Evolutionary conservation across 495 filamentous ascomycete genomes (phyloP), one percentile per base, ranked within the genome.

Genomic region (Trichoderma erinaceum): DNA sequence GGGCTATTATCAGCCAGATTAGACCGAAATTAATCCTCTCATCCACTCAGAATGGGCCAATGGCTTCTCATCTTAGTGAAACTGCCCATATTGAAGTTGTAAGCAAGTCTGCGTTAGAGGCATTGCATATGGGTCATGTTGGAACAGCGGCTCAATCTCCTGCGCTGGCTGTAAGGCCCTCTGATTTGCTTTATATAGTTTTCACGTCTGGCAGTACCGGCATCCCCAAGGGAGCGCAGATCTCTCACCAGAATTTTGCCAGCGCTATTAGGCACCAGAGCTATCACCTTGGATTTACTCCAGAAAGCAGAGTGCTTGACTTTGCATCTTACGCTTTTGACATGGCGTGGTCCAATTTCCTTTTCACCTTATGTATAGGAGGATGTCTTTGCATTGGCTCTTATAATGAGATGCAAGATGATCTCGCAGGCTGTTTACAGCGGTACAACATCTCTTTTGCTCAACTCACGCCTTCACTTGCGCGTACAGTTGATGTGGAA

Each of bases 261-360:
- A 41, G 35, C 35, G 43, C 35, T 25, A 15, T 16, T 25, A 15
- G 23, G 12, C 35, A 35, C 7, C 64, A 35, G 15, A 23, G 12
- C 10, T 4, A 41, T 4, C 15, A 35, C 16, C 11, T 75, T n/a
- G 68, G 80, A 2, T 78, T 81, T 74, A 79, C 79, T 52, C 76
- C 77, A 35, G 75, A 73, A 0, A 72, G 78, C 41, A 78, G 80
- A 4, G 66, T 80, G 2, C 71, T 87, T 21, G 83, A 88, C 63
- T 87, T 85, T 68, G 82, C 85, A 3, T 81, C 82, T 41, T 86
- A 82, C 66, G 83, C 83, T 0, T 88, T 86, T 48, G 86, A 88
- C 67, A 80, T 80, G 83, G 81, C 48, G 75, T 87, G 12, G 68
- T 81, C 7, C 4, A 84, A 87, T n/a, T 82, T 83, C 78, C 21